phyloP scores from a whole-genome alignment of 1,284 basidiomycete genomes.

The Meira miltonrushii region DNA sequence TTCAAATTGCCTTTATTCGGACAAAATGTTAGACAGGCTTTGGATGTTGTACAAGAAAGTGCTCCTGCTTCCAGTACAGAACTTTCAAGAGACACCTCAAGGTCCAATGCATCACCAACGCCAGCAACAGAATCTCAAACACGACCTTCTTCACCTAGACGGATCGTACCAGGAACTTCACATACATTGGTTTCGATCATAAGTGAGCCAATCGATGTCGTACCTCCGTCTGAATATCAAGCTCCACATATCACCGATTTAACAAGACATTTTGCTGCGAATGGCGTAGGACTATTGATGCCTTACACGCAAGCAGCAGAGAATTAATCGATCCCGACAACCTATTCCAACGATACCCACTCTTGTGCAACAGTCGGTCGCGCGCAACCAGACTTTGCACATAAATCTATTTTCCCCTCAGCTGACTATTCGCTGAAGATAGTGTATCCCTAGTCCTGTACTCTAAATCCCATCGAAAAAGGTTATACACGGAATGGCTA shows the following conservation, averaged over 20 bases:
- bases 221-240: slow-evolving; percentile 17
- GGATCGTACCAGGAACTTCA: neutral
- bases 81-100: too few species aligned
- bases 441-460: neutral
- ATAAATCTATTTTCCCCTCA: too few species aligned
- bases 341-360: neutral
- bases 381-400: too few species aligned
- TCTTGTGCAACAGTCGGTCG: too few species aligned
- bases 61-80: too few species aligned
- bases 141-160: too few species aligned
- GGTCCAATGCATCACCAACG: too few species aligned
- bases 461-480: too few species aligned
- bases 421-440: slow-evolving; percentile 1
- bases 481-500: too few species aligned
- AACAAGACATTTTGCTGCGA: slow-evolving; percentile 32
- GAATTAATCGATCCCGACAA: neutral
- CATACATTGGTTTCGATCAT: slow-evolving; percentile 17
- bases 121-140: too few species aligned
- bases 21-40: too few species aligned
- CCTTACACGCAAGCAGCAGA: slow-evolving; percentile 29
- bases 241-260: slow-evolving; percentile 34
- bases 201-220: slow-evolving; percentile 26
- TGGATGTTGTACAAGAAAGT: too few species aligned
- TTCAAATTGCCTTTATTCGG: slow-evolving; percentile 14
- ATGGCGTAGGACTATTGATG: slow-evolving; percentile 27